A percentile compares a stretch with the other conserved stretches of the same genome.
These are phyloP conservation scores for Cryptosporidium ryanae DNA, from an alignment of 169 alveolate genomes.

Conservation along the genomic window DNA sequence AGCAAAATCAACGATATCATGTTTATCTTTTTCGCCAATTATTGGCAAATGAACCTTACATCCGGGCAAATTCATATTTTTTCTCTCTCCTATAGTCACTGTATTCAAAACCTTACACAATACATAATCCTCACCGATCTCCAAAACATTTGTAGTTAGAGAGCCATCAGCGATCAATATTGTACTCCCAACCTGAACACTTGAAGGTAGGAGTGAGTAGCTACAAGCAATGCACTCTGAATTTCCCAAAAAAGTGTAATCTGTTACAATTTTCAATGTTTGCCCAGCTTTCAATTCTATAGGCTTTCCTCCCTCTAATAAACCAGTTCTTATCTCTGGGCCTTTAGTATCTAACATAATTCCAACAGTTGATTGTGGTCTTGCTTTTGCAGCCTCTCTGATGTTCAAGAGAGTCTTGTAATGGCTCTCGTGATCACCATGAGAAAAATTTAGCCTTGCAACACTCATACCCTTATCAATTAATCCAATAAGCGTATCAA, in stretches of 20 bases:
- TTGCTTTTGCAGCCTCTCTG: slow-evolving; percentile 91
- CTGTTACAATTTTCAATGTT: slow-evolving; percentile 92
- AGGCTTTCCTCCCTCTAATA: slow-evolving; percentile 90
- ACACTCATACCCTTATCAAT: slow-evolving; percentile 96
- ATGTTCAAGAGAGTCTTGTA: slow-evolving; percentile 87
- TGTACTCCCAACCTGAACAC: slow-evolving; percentile 93
- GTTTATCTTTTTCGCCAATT: slow-evolving; percentile 96
- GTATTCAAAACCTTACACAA: slow-evolving; percentile 90
- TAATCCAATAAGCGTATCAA: slow-evolving; percentile 91
- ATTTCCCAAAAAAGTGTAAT: slow-evolving; percentile 93
- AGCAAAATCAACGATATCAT: slow-evolving; percentile 96
- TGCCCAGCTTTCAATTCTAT: slow-evolving; percentile 91
- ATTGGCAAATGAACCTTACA: slow-evolving; percentile 96
- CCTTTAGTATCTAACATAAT: slow-evolving; percentile 99
- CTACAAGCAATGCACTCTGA: slow-evolving; percentile 92
- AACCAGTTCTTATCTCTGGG: slow-evolving; percentile 99
- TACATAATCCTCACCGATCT: slow-evolving; percentile 86
- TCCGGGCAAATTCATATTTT: slow-evolving; percentile 98
- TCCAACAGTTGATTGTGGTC: slow-evolving; percentile 93
- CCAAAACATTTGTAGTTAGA: slow-evolving; percentile 91
- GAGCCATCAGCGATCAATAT: slow-evolving; percentile 98
- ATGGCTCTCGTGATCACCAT: slow-evolving; percentile 96
- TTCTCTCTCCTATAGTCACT: slow-evolving; percentile 95
- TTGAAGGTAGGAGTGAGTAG: slow-evolving; percentile 91
- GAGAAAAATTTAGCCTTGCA: slow-evolving; percentile 98